These are phyloP conservation scores for Pythium chondricola DNA, from an alignment of 352 stramenopile species.

Conservation along the genomic window DNA sequence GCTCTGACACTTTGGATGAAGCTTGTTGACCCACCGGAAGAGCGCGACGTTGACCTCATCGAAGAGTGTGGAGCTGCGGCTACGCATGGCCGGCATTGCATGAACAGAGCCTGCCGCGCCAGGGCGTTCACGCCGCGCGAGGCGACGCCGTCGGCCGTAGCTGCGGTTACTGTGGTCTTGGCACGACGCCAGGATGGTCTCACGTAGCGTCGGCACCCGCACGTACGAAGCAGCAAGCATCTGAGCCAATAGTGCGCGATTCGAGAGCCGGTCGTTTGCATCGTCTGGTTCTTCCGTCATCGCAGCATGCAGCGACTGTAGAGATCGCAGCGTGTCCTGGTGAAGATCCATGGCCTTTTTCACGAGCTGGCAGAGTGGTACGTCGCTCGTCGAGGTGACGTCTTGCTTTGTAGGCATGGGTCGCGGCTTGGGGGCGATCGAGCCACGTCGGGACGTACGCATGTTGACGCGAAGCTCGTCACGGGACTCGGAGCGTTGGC, in stretches of 20 bases:
- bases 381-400: slow-evolving; percentile 12
- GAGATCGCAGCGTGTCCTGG: slow-evolving; percentile 47
- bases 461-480: slow-evolving; percentile 11
- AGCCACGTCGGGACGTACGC: slow-evolving; percentile 23
- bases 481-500: background rate
- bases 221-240: slow-evolving; percentile 47
- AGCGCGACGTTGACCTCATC: slow-evolving; percentile 44
- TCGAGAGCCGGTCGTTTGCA: background rate
- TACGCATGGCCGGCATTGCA: background rate
- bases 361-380: slow-evolving; percentile 38
- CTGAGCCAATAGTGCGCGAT: slow-evolving; percentile 27
- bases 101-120: background rate
- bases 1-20: slow-evolving; percentile 47
- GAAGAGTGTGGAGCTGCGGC: slow-evolving; percentile 28
- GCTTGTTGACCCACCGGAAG: slow-evolving; percentile 47
- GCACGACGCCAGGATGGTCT: slow-evolving; percentile 41
- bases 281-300: slow-evolving; percentile 16
- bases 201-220: slow-evolving; percentile 44
- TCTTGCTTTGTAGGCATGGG: slow-evolving; percentile 18
- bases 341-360: slow-evolving; percentile 58
- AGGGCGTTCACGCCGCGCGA: slow-evolving; percentile 5
- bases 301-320: slow-evolving; percentile 30
- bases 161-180: slow-evolving; percentile 21
- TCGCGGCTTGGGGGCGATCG: slow-evolving; percentile 7
- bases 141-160: slow-evolving; percentile 2